A percentile compares a stretch with the other conserved stretches of the same genome.
phyloP scores from a whole-genome alignment of 1,284 basidiomycete species.

The Jaminaea rosea region DNA sequence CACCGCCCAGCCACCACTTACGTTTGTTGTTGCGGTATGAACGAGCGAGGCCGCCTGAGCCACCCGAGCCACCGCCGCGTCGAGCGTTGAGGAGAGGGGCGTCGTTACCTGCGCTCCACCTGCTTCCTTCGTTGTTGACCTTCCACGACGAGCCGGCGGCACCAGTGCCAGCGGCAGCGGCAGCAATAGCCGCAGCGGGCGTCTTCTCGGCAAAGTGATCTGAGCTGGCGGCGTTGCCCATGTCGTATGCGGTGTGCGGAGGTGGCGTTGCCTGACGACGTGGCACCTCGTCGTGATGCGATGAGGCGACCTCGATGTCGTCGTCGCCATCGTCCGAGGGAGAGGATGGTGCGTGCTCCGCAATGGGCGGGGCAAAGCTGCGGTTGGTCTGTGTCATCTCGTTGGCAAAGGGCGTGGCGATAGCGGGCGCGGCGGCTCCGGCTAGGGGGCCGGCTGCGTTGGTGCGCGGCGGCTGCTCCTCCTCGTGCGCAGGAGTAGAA shows the following conservation, averaged over 20 bases:
- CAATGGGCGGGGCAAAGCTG: too few relatives aligned
- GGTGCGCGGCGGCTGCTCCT: not conserved
- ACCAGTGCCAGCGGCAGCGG: constrained; percentile 3
- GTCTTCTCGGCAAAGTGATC: not conserved
- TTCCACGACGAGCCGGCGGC: constrained; percentile 6
- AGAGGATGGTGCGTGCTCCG: too few relatives aligned
- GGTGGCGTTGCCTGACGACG: not conserved
- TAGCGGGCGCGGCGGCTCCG: not conserved
- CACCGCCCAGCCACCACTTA: constrained; percentile 11
- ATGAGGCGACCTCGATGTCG: too few relatives aligned
- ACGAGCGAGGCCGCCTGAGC: not conserved
- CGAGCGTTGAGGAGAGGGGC: too few relatives aligned
- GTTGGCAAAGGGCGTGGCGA: too few relatives aligned
- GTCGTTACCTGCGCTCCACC: constrained; percentile 6
- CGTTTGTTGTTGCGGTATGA: constrained; percentile 7
- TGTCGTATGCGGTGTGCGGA: not conserved
- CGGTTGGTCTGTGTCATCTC: too few relatives aligned
- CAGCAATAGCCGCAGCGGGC: constrained; percentile 2
- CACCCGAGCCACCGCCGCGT: not conserved
- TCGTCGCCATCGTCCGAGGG: too few relatives aligned
- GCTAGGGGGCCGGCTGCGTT: not conserved
- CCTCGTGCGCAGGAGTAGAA: not conserved
- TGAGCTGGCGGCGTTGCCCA: not conserved
- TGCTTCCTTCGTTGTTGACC: not conserved
- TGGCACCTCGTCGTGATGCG: too few relatives aligned